Evolutionary conservation across 2,329 filamentous ascomycete genomes (phyloP), one percentile per base, ranked within the genome.

Genomic region (Colletotrichum sansevieriae): DNA sequence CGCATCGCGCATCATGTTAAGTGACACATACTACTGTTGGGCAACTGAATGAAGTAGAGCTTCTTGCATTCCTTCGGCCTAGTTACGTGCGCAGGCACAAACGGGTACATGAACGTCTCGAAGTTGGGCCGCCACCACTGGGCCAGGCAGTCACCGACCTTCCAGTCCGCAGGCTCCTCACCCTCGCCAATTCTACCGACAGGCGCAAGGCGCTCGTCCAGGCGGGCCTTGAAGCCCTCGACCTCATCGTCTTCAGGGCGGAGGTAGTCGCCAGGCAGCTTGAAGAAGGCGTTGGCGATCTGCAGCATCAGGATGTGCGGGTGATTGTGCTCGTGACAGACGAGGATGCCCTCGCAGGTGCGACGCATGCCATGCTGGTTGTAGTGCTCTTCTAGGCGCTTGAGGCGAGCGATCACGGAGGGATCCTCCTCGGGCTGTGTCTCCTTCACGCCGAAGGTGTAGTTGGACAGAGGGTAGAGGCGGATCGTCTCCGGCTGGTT

Each of bases 51-150:
- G 71, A 98, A 94, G 81, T 98, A 99, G 47, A 98, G 87, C 86
- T 99, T 99, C 86, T 99, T 99, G 84, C 95, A 97, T 84, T 99
- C 96, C 84, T 99, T 99, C 8, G 96, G 96, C 60, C 96, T 87
- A 18, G 95, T 98, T 71, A 98, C 94, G 82, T 99, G 96, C 18
- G 95, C 94, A 8, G 96, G 96, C 65, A 98, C 91, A 81, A 98
- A 99, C 0, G 96, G 96, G 79, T 99, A 99, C 94, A 99, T 98
- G 85, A 98, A 98, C 2, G 96, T 98, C 85, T 99, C 96, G 78
- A 98, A 98, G 84, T 98, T 99, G 62, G 96, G 96, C 66, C 96
- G 88, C 94, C 95, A 99, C 96, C 96, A 99, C 83, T 98, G 95
- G 62, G 96, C 95, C 65, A 99, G 86, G 56, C 95, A 97, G 79